phyloP scores from a whole-genome alignment of 23 red algal genomes.

The Pyropia yezoensis region DNA sequence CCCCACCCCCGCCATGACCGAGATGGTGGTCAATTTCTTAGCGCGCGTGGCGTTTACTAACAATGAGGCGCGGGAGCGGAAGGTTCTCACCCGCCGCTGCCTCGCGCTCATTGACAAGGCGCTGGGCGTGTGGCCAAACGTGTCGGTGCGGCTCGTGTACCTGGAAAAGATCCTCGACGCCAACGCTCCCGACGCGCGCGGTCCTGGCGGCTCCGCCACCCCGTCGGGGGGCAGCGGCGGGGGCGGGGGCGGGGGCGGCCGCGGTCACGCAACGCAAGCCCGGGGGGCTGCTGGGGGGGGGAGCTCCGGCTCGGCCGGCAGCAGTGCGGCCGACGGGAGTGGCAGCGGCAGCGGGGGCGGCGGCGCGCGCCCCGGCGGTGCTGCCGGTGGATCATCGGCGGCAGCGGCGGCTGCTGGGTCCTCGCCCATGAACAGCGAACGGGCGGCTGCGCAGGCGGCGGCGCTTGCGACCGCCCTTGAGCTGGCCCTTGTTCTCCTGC shows the following conservation, averaged over 20 bases:
- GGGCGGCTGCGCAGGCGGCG: constrained; percentile 21
- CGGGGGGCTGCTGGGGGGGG: too few species aligned
- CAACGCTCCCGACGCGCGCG: constrained; percentile 15
- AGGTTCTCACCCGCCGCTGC: constrained; percentile 34
- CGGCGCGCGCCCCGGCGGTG: too few species aligned
- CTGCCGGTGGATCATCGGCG: not conserved
- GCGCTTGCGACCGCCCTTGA: constrained; percentile 44
- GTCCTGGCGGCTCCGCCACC: too few species aligned
- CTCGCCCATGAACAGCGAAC: constrained; percentile 17
- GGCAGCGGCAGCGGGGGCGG: too few species aligned
- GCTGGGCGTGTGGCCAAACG: constrained; percentile 46
- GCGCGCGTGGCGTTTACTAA: constrained; percentile 40
- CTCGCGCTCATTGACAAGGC: constrained; percentile 25
- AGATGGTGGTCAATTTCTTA: constrained; percentile 46
- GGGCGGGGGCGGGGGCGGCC: too few species aligned
- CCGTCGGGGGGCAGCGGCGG: too few species aligned
- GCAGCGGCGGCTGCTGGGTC: not conserved
- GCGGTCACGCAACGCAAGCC: too few species aligned
- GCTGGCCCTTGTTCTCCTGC: constrained; percentile 25
- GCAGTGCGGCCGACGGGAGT: too few species aligned
- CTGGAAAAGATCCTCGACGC: constrained; percentile 30
- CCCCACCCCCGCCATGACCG: constrained; percentile 35
- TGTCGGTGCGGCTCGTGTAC: constrained; percentile 28
- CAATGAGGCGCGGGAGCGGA: constrained; percentile 31
- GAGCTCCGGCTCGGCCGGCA: too few species aligned